Evolutionary conservation across 148 eudicot species (phyloP).

Genomic region (Persicaria tinctoria): DNA sequence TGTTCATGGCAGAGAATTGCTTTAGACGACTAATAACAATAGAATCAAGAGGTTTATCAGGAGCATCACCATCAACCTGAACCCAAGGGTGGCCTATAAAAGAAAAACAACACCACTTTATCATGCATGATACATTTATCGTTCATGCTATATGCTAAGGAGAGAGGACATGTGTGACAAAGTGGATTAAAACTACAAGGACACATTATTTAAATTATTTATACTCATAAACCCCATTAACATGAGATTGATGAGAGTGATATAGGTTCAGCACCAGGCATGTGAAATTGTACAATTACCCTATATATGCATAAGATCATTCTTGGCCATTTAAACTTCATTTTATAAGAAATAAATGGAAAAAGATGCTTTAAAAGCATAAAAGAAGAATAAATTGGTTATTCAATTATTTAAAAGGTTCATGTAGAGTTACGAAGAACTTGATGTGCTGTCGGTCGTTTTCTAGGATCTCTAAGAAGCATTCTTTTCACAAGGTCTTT

Average conservation of each 20-base stretch:
- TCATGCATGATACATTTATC: not conserved
- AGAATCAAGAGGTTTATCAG: conserved; percentile 20
- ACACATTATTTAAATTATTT: not conserved
- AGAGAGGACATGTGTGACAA: not conserved
- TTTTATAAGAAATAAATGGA: not conserved
- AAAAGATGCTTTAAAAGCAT: not conserved
- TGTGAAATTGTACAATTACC: not conserved
- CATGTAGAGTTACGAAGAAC: conserved; percentile 19
- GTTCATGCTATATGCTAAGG: not conserved
- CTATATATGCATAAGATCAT: not conserved
- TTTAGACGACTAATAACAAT: conserved; percentile 22
- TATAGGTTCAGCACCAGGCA: not conserved
- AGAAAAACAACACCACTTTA: not conserved
- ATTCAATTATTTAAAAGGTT: not conserved
- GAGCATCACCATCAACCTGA: conserved; percentile 19
- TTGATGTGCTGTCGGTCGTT: conserved; percentile 22
- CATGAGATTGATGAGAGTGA: not conserved
- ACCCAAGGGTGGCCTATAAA: conserved; percentile 26
- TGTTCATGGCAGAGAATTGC: conserved; percentile 26
- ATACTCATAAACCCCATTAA: not conserved
- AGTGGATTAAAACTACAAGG: not conserved
- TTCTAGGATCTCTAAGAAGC: conserved; percentile 15
- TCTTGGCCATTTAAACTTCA: not conserved
- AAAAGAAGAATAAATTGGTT: not conserved
- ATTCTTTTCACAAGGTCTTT: conserved; percentile 26